These are phyloP conservation scores for Fistulifera pelliculosa DNA, from an alignment of 108 stramenopile genomes.

Conservation along the genomic window DNA sequence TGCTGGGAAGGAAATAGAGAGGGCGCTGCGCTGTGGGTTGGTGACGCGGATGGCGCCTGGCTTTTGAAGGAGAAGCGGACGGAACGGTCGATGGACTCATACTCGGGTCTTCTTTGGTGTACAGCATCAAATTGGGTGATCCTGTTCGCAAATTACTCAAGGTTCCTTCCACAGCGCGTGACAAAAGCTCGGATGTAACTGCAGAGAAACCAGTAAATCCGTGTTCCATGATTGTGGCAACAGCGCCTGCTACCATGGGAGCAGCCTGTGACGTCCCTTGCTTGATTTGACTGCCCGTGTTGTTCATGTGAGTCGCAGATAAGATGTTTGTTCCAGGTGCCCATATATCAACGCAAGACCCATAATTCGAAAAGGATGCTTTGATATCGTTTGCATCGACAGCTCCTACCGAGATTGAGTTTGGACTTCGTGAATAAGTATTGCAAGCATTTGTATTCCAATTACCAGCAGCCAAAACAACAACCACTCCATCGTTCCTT, in stretches of 20 bases:
- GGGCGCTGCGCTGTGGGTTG: too few relatives aligned
- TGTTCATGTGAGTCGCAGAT: not conserved
- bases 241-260: conserved; percentile 38
- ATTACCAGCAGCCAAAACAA: not conserved
- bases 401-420: not conserved
- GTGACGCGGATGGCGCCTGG: too few relatives aligned
- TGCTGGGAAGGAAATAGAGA: too few relatives aligned
- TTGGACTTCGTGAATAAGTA: not conserved
- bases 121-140: too few relatives aligned
- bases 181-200: too few relatives aligned
- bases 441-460: conserved; percentile 2
- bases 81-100: too few relatives aligned
- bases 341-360: not conserved
- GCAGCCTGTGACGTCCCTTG: conserved; percentile 43
- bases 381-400: not conserved
- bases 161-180: too few relatives aligned
- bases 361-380: conserved; percentile 1
- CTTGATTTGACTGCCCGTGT: conserved; percentile 4
- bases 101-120: too few relatives aligned
- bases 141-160: too few relatives aligned
- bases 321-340: not conserved
- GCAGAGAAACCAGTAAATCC: not conserved
- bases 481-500: not conserved
- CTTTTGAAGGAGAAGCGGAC: too few relatives aligned
- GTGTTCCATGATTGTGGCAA: conserved; percentile 11